Conservation (phyloP, 2,329 filamentous ascomycete genomes). For the Hypoxylon sp. region DNA sequence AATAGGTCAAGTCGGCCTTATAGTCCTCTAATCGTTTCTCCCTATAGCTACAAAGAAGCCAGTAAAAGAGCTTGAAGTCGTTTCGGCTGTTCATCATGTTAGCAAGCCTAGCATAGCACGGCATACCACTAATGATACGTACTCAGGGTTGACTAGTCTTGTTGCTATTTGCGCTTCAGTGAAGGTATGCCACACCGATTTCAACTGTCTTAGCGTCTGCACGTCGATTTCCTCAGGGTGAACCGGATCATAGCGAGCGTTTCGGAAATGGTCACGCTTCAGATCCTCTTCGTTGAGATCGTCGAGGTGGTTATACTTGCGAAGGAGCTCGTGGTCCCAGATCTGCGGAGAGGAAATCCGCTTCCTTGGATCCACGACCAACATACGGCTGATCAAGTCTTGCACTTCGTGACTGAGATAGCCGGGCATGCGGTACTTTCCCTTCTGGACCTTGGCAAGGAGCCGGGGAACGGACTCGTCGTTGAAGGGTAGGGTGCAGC, state of each 20-base stretch:
- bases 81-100: slow-evolving; percentile 67
- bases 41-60: slow-evolving; percentile 80
- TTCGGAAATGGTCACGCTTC: slow-evolving; percentile 66
- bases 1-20: slow-evolving; percentile 79
- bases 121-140: slow-evolving; percentile 47
- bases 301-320: slow-evolving; percentile 81
- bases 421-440: slow-evolving; percentile 67
- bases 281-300: slow-evolving; percentile 66
- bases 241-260: slow-evolving; percentile 65
- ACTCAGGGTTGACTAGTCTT: slow-evolving; percentile 72
- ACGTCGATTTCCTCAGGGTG: slow-evolving; percentile 75
- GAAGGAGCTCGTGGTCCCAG: slow-evolving; percentile 86
- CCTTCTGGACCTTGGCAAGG: slow-evolving; percentile 66
- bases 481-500: slow-evolving; percentile 84
- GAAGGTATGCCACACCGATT: slow-evolving; percentile 90
- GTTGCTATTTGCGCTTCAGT: slow-evolving; percentile 74
- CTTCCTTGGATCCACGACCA: slow-evolving; percentile 78
- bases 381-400: slow-evolving; percentile 80
- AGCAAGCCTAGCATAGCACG: slow-evolving; percentile 27
- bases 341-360: slow-evolving; percentile 83
- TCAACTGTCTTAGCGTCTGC: slow-evolving; percentile 84
- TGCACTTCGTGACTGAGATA: slow-evolving; percentile 72
- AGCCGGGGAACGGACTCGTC: slow-evolving; percentile 67
- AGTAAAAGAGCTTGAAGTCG: slow-evolving; percentile 94
- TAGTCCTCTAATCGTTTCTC: slow-evolving; percentile 90